Base-by-base conservation (phyloP, 441 rosid species). In the Sinapis alba region DNA sequence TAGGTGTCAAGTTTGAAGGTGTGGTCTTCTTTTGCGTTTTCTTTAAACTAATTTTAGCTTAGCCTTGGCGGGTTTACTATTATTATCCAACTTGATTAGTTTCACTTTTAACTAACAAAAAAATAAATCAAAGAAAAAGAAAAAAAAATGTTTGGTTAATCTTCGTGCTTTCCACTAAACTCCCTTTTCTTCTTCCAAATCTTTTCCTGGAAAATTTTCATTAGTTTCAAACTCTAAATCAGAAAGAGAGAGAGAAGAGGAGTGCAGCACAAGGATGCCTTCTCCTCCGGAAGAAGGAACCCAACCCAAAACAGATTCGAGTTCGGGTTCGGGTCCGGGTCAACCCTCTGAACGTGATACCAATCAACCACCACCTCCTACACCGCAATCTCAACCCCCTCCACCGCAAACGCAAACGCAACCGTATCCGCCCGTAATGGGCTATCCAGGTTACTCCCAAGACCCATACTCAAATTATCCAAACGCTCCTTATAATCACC, bases 401-500 rank as follows among this genome's bases (percentile, higher is more conserved):
- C 62, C 59, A 21, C 72, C 68, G 36, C 75, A 50, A 58, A 61
- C 21, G 4, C 56, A 50, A 50, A 50, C 56, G 45, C 75, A 60
- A 59, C 3, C 67, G 11, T 43, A 79, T 34, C 79, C 79, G 0
- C 77, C 79, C n/a, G 75, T 77, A 9, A 73, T 82, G 81, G 79
- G 63, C 12, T 79, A 16, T 43, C 82, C 82, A 18, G 82, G 72
- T 4, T 79, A 74, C 30, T 54, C 18, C 2, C 75, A 69, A 69
- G 41, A 23, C 27, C 59, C 71, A 2, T 79, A 79, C 72, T 58
- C 71, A 68, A 73, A 24, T 54, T 76, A 82, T 20, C 80, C 73
- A 28, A 69, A 77, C 69, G 71, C 56, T 13, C 15, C 72, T n/a
- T 72, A 84, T 41, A 32, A 65, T 36, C 53, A 76, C 60, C 78